Percentiles rank a stretch among this genome's conserved stretches.
phyloP scores from a whole-genome alignment of 1,139 yeast species.

The Yarrowia galli region DNA sequence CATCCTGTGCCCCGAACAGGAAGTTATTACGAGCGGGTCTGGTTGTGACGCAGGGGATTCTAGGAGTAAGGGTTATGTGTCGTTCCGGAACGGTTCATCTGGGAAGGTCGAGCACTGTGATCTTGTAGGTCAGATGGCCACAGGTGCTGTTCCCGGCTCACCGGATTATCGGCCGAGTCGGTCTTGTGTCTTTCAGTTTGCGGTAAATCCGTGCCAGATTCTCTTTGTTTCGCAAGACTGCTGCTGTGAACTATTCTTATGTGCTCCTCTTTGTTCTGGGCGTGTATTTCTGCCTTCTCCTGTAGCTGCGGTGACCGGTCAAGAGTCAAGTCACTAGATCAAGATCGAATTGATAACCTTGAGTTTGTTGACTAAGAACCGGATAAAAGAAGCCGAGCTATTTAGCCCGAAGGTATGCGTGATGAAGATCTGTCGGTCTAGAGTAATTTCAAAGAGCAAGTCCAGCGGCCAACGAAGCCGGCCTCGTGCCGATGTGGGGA shows the following conservation, averaged over 20 bases:
- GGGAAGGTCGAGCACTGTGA: too few relatives aligned
- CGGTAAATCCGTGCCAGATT: not conserved
- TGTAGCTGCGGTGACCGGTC: not conserved
- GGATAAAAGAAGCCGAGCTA: constrained; percentile 25
- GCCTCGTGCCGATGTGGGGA: not conserved
- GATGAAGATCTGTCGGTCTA: not conserved
- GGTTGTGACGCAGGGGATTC: not conserved
- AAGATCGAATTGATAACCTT: constrained; percentile 32
- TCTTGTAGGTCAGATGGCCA: too few relatives aligned
- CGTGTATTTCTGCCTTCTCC: not conserved
- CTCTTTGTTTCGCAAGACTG: not conserved
- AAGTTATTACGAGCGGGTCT: not conserved
- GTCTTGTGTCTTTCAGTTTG: not conserved
- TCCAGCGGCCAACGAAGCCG: not conserved
- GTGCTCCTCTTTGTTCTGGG: not conserved
- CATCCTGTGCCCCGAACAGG: not conserved
- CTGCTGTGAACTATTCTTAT: not conserved
- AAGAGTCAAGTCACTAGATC: constrained; percentile 1
- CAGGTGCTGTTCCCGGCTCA: too few relatives aligned
- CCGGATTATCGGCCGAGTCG: constrained; percentile 25
- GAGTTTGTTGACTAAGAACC: not conserved
- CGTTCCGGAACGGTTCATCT: too few relatives aligned
- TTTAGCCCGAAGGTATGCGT: not conserved
- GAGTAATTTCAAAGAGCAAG: not conserved
- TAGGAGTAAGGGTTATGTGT: too few relatives aligned